These are phyloP conservation scores for Globisporangium solare DNA, from an alignment of 352 stramenopile genomes.

Conservation along the genomic window DNA sequence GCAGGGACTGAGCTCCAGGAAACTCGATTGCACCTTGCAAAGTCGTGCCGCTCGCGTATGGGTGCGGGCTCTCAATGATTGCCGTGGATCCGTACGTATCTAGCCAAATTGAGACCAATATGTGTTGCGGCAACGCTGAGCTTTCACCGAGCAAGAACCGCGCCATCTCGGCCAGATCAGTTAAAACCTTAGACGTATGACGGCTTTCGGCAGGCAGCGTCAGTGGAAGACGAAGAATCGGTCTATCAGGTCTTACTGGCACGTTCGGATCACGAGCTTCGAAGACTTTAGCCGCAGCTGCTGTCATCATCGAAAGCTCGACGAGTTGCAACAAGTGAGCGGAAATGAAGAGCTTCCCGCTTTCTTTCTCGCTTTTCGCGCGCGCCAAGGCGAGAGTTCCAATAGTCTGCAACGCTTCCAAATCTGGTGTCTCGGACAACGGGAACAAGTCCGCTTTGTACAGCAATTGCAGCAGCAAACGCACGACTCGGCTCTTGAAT, in stretches of 20 bases:
- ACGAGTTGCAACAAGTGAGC: conserved; percentile 72
- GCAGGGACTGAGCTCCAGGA: conserved; percentile 43
- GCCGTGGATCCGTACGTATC: conserved; percentile 62
- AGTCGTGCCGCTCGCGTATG: conserved; percentile 30
- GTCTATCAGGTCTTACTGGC: neutral
- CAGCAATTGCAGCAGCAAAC: conserved; percentile 72
- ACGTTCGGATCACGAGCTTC: conserved; percentile 15
- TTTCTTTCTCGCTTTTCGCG: conserved; percentile 50
- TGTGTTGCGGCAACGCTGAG: conserved; percentile 37
- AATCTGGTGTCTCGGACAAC: conserved; percentile 44
- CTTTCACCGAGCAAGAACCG: conserved; percentile 60
- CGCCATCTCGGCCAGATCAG: conserved; percentile 45
- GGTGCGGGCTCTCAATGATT: conserved; percentile 64
- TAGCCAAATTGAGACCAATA: conserved; percentile 69
- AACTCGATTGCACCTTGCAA: conserved; percentile 43
- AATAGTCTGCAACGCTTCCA: conserved; percentile 61
- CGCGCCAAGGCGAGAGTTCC: conserved; percentile 48
- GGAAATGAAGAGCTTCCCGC: conserved; percentile 68
- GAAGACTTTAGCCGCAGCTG: conserved; percentile 32
- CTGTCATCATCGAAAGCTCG: conserved; percentile 66
- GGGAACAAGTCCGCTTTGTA: conserved; percentile 59
- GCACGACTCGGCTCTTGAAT: conserved; percentile 76
- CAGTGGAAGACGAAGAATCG: conserved; percentile 16
- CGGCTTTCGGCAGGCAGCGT: conserved; percentile 42
- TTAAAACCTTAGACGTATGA: conserved; percentile 34